These are phyloP conservation scores for Trichosporon sp. DNA, from an alignment of 1,284 basidiomycete species.

Conservation along the genomic window DNA sequence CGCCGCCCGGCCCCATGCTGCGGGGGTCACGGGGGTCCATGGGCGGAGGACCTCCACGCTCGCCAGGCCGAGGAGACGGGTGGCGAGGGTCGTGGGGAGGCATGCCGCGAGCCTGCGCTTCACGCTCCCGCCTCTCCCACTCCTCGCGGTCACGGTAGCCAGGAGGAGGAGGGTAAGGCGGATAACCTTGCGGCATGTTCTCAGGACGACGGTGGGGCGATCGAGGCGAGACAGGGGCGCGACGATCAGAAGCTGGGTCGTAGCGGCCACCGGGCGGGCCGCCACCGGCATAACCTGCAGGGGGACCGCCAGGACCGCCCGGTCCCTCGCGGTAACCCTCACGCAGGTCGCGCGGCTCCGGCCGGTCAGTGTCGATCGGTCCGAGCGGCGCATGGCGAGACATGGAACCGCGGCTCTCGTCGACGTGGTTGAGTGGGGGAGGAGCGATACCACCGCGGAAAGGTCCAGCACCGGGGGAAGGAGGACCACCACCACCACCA, in stretches of 20 bases:
- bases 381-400: constrained; percentile 62
- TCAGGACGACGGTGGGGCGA: constrained; percentile 31
- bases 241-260: constrained; percentile 31
- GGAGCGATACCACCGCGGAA: constrained; percentile 44
- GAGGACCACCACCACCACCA: background rate
- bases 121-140: constrained; percentile 44
- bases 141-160: constrained; percentile 34
- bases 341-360: constrained; percentile 26
- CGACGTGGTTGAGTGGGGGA: constrained; percentile 41
- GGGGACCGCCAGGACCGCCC: constrained; percentile 2
- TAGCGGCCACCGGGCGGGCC: constrained; percentile 18
- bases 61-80: constrained; percentile 33
- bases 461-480: constrained; percentile 27
- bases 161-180: constrained; percentile 19
- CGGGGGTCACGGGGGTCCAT: constrained; percentile 18
- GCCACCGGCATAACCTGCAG: constrained; percentile 3
- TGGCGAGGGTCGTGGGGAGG: constrained; percentile 25
- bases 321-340: constrained; percentile 18
- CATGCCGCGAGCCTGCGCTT: constrained; percentile 24
- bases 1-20: too few relatives aligned
- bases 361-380: constrained; percentile 75
- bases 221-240: constrained; percentile 23
- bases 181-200: constrained; percentile 19
- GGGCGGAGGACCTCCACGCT: constrained; percentile 17
- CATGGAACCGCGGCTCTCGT: constrained; percentile 43